A percentile compares a stretch with the other conserved stretches of the same genome.
Conservation (phyloP, 2,329 filamentous ascomycete genomes). For the Cephalotrichum gorgonifer region DNA sequence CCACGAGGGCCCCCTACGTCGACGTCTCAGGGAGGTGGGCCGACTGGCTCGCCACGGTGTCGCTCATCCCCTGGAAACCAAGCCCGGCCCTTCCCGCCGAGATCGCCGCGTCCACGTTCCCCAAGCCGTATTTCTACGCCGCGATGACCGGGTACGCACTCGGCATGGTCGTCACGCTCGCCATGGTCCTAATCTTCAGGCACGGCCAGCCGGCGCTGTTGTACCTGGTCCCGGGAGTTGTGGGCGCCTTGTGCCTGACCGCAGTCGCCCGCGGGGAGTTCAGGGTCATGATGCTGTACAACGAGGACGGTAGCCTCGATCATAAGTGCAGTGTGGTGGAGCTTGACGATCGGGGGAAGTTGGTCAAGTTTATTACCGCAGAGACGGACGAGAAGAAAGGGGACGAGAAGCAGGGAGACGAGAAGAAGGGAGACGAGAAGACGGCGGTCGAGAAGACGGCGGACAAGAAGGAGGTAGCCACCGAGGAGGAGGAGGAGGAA, state of each 20-base stretch:
- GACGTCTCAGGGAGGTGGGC: slow-evolving; percentile 51
- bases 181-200: slow-evolving; percentile 65
- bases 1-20: slow-evolving; percentile 12
- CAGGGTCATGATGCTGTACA: slow-evolving; percentile 69
- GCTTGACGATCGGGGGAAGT: slow-evolving; percentile 35
- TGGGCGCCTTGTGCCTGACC: slow-evolving; percentile 65
- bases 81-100: slow-evolving; percentile 48
- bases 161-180: slow-evolving; percentile 68
- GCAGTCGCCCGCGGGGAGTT: slow-evolving; percentile 63
- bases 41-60: slow-evolving; percentile 38
- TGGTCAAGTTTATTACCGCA: slow-evolving; percentile 18
- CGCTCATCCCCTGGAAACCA: slow-evolving; percentile 9
- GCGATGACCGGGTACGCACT: slow-evolving; percentile 65
- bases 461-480: slow-evolving; percentile 7
- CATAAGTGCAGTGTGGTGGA: slow-evolving; percentile 44
- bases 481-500: slow-evolving; percentile 3
- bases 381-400: slow-evolving; percentile 17
- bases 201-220: slow-evolving; percentile 84
- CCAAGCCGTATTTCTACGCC: slow-evolving; percentile 78
- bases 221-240: slow-evolving; percentile 82
- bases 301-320: slow-evolving; percentile 56
- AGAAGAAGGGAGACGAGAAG: slow-evolving; percentile 6
- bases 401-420: slow-evolving; percentile 9
- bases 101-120: slow-evolving; percentile 38
- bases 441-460: slow-evolving; percentile 2